Base-by-base conservation (phyloP, 2,329 filamentous ascomycete species). In the Grosmannia clavigera region DNA sequence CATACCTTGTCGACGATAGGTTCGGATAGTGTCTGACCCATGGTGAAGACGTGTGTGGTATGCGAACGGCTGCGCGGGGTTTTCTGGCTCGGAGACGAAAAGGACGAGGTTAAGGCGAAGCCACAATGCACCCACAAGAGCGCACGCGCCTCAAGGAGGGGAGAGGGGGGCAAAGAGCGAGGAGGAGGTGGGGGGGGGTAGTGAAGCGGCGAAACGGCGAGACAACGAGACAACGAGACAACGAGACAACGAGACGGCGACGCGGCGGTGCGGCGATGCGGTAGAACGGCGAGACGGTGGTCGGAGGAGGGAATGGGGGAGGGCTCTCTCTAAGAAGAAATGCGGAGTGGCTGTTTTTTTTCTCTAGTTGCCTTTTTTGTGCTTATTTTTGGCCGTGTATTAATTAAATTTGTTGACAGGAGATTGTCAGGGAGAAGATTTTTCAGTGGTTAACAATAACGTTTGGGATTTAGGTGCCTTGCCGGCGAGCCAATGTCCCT, bases 21-120 rank as follows among this genome's bases (percentile, higher is more conserved):
- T 81, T 99, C 94, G 71, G 92, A 97, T 72, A 99, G 86, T 76
- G 94, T 99, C 82, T 99, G 94, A 83, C 94, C 94, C 94, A 99
- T 99, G 77, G 72, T 74, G 71, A 72, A 67, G 67, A 65, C 67
- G 63, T 67, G 66, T 65, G 55, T 38, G 29, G 40, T 31, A 46
- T 38, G 50, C 22, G 43, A 22, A 25, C 6, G 22, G 35, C 19
- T 7, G 50, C 46, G 58, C 58, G 54, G 53, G 58, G 43, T 56
- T 52, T 58, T 38, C 52, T 31, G 19, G 38, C 29, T 25, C 31
- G 48, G 55, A 38, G 27, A 54, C 29, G 31, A n/a, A 50, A 29
- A 38, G 38, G 22, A 40, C 38, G 38, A 38, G 16, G 52, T 22
- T 29, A 3, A 58, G 25, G 57, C 33, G 50, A 46, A 46, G 27